Base-by-base conservation (phyloP, 495 filamentous ascomycete genomes). In the Halenospora varia region DNA sequence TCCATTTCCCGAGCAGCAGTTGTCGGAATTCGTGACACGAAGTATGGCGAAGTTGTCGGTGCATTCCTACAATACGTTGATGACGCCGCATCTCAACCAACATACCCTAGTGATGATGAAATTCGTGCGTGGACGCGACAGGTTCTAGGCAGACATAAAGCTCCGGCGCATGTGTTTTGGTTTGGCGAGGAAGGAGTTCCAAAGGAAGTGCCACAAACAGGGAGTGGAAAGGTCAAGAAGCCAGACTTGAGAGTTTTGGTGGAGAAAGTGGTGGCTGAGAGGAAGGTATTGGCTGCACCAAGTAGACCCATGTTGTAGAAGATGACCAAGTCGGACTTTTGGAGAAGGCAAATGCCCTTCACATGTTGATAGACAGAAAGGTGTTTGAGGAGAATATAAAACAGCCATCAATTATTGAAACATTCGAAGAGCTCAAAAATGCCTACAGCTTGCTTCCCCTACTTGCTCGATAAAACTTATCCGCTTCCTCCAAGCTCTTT, bases 181-280 rank as follows among this genome's bases (percentile, higher is more conserved):
- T 77, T 88, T 49, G 85, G 85, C 0, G 68, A 80, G 60, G 79
- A 81, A 49, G 81, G 44, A 13, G 44, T 19, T 8, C 44, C 44
- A 20, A 77, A 60, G 2, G 71, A 75, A 9, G 71, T 86, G 2
- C 86, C 85, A 2, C 70, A 87, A 53, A 89, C 86, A 26, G 85
- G 85, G 1, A 89, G 85, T 66, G 86, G 86, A 8, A 89, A 89
- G 72, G 79, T 89, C 19, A 76, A 83, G 60, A 88, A 89, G 71
- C 81, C 81, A 69, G 81, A 84, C 66, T 73, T 88, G 72, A 78
- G 82, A 20, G 71, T 19, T 10, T 47, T 47, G 44, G 44, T 8
- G 44, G 44, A 47, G 44, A 47, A 19, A 8, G 18, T 47, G 10
- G 44, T 47, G 10, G 18, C 9, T 11, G 44, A 9, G 44, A 47